Base-by-base conservation (phyloP, 768 basidiomycete genomes). In the Suillus hirtellus region DNA sequence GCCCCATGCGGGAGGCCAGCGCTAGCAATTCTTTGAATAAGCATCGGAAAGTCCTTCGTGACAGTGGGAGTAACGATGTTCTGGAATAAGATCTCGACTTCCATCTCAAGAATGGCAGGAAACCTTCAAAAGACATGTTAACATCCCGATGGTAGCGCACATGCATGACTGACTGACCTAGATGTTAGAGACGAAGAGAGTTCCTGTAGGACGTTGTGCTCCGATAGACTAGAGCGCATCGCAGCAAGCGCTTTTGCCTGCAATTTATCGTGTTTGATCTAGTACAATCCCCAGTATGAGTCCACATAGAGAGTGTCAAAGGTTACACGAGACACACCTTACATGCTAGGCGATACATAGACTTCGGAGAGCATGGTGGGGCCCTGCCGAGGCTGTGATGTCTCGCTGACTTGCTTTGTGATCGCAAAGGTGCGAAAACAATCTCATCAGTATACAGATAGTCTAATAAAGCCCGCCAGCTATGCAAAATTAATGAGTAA, bases 311-410 rank as follows among this genome's bases (percentile, higher is more conserved):
- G 5, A 19, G 2, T 34, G 27, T 19, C 55, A 34, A 42, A 15
- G 21, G 6, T 31, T 44, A 60, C 14, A 12, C 0, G 17, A 24
- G 0, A 59, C 66, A 37, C 37, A 76, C 78, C 66, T 77, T 76
- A 46, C 67, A 64, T 5, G 78, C 77, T 14, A 79, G 62, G 5
- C 78, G 72, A 60, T 77, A 79, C 73, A 79, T 78, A 1, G 77
- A 79, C 47, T 79, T 79, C 0, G 76, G 73, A 1, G 76, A 78
- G 49, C 76, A 77, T 9, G 56, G 40, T 6, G 52, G 21, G 4
- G 43, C 12, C n/a, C 62, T 35, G 15, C 24, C 2, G 8, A 62
- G 47, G 31, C 35, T 31, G 42, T 3, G 21, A 12, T 2, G 27
- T 19, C 4, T 52, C 14, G n/a, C 63, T n/a, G 52, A 11, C 27